Evolutionary conservation across 2,329 filamentous ascomycete genomes (phyloP).

Genomic region (Fusarium udum): DNA sequence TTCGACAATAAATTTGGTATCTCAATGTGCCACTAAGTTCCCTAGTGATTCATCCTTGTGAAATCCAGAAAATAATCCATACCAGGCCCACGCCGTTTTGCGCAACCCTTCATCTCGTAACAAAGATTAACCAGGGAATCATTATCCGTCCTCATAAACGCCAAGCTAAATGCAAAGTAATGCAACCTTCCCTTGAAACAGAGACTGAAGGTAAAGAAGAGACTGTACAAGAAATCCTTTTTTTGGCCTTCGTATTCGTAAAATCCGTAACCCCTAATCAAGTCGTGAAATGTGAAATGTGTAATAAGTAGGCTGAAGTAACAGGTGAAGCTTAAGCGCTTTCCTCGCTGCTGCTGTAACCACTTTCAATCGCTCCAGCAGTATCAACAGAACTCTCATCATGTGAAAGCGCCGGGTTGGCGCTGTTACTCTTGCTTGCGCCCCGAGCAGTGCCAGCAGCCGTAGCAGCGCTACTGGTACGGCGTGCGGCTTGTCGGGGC

Average conservation of each 20-base stretch:
- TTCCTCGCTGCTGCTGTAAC: slow-evolving; percentile 50
- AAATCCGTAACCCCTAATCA: neutral
- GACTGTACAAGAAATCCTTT: neutral
- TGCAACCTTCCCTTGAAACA: slow-evolving; percentile 14
- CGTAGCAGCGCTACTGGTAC: slow-evolving; percentile 48
- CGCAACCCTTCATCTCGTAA: neutral
- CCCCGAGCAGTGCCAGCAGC: slow-evolving; percentile 45
- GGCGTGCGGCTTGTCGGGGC: slow-evolving; percentile 19
- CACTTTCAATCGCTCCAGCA: slow-evolving; percentile 52
- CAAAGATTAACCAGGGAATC: slow-evolving; percentile 25
- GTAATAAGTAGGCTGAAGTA: neutral
- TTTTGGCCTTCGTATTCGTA: slow-evolving; percentile 1
- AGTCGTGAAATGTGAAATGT: slow-evolving; percentile 1
- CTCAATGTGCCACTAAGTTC: neutral
- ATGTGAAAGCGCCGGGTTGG: slow-evolving; percentile 40
- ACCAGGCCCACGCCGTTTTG: slow-evolving; percentile 1
- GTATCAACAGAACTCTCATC: slow-evolving; percentile 53
- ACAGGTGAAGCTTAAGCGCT: slow-evolving; percentile 9
- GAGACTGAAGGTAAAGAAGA: neutral
- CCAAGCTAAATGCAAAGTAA: slow-evolving; percentile 38
- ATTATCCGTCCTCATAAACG: slow-evolving; percentile 29
- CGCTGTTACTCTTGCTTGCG: slow-evolving; percentile 47
- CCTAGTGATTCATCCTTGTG: neutral
- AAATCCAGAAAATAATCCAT: slow-evolving; percentile 3
- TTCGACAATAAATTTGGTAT: slow-evolving; percentile 23